Evolutionary conservation across 2,329 filamentous ascomycete genomes (phyloP), one percentile per base, ranked within the genome.

Genomic region (Aspergillus sp.): DNA sequence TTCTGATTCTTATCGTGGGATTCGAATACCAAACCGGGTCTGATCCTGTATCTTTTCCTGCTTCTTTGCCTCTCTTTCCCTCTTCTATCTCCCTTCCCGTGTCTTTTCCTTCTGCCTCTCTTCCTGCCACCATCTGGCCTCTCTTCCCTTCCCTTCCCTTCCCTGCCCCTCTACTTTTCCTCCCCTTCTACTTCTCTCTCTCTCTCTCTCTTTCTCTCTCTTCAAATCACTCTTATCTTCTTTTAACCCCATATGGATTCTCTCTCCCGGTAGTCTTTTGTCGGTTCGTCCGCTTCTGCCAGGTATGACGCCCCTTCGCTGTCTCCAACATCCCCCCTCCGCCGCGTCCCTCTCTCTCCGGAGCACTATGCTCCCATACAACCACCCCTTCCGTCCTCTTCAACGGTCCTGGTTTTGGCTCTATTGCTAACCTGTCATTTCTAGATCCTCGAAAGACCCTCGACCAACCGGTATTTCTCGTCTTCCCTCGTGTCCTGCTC

Each of bases 321-420:
- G 29, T 42, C 28, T 19, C 43, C 12, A 27, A 30, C 19, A 19
- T 19, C 42, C 44, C 30, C 19, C 35, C 49, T 45, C 50, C 42
- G 53, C 56, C 30, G 6, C 48, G 56, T 55, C 57, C 45, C 43
- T 49, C 43, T 30, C 29, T 12, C 35, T 19, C 19, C 19, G 19
- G 19, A 19, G 19, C 19, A 19, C 19, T 19, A 19, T 19, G 19
- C 19, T 19, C 19, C 19, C 19, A 19, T 19, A 19, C 19, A 19
- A 19, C 19, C 19, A 19, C 19, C 19, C 19, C 19, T 19, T 19
- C 19, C 19, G 19, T 19, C 19, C 19, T 19, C 2, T 1, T 2
- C 19, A 19, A 19, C 19, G 19, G 19, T 19, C 2, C 19, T 19
- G 19, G 19, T 19, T 19, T 19, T n/a, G 10, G 7, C 33, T 8